Conservation (phyloP, 768 basidiomycete species). For the Trametes sanguinea region DNA sequence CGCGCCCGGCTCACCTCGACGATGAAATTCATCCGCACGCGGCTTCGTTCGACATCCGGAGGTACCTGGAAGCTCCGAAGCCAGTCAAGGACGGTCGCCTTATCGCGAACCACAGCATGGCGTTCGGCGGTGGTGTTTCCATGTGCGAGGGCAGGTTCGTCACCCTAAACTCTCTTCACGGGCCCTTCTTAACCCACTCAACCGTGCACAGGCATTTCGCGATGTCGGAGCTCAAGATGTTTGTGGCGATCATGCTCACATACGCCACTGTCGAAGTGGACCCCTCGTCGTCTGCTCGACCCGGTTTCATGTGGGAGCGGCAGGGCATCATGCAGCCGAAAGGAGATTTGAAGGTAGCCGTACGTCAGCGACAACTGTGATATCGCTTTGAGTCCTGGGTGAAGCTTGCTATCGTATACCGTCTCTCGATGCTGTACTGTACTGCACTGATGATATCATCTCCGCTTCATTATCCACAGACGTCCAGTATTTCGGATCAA, state of each 20-base stretch:
- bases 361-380: slow-evolving; percentile 13
- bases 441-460: too few relatives aligned
- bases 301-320: slow-evolving; percentile 7
- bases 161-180: background rate
- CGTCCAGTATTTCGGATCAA: too few relatives aligned
- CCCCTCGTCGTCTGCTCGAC: slow-evolving; percentile 14
- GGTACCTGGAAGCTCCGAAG: slow-evolving; percentile 19
- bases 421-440: background rate
- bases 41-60: slow-evolving; percentile 14
- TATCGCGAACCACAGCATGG: slow-evolving; percentile 26
- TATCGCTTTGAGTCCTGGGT: background rate
- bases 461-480: too few relatives aligned
- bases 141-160: slow-evolving; percentile 32
- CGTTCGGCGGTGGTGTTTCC: slow-evolving; percentile 32
- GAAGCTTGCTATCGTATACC: background rate
- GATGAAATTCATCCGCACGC: slow-evolving; percentile 24
- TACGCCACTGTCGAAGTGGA: slow-evolving; percentile 21
- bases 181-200: background rate
- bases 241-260: slow-evolving; percentile 22
- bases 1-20: slow-evolving; percentile 22
- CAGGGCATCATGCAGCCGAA: slow-evolving; percentile 23
- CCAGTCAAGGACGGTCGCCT: slow-evolving; percentile 20
- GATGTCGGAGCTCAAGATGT: slow-evolving; percentile 25
- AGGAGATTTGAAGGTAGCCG: slow-evolving; percentile 18
- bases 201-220: slow-evolving; percentile 25